These are phyloP conservation scores for Rhizopus arrhizus DNA, from an alignment of 371 early-diverging fungal genomes.

Conservation along the genomic window DNA sequence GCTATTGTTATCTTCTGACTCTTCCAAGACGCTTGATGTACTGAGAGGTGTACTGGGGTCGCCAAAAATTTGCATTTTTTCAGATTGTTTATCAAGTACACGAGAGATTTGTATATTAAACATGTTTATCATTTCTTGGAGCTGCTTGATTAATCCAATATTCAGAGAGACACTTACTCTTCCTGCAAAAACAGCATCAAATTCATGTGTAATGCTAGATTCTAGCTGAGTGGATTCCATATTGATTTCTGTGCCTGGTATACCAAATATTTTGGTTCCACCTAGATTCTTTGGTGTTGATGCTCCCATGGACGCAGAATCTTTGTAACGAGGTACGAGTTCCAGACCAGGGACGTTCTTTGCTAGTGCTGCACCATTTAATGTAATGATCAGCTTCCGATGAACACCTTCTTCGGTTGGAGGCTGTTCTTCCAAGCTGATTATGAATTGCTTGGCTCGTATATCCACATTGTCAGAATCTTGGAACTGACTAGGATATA, in stretches of 20 bases:
- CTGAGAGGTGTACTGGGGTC: slow-evolving; percentile 22
- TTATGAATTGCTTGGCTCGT: slow-evolving; percentile 34
- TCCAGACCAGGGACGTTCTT: slow-evolving; percentile 50
- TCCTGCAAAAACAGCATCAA: slow-evolving; percentile 66
- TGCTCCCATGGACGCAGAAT: slow-evolving; percentile 29
- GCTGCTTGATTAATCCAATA: slow-evolving; percentile 68
- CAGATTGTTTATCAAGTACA: slow-evolving; percentile 22
- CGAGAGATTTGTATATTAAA: slow-evolving; percentile 45
- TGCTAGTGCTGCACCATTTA: slow-evolving; percentile 42
- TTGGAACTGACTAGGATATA: slow-evolving; percentile 72
- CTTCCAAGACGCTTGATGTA: neutral
- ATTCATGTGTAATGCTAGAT: slow-evolving; percentile 48
- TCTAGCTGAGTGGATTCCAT: slow-evolving; percentile 52
- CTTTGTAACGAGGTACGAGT: slow-evolving; percentile 29
- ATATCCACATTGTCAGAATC: slow-evolving; percentile 73
- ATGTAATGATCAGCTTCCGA: slow-evolving; percentile 32
- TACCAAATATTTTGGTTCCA: slow-evolving; percentile 63
- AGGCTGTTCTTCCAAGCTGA: slow-evolving; percentile 26
- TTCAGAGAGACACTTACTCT: slow-evolving; percentile 77
- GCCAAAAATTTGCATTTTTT: neutral
- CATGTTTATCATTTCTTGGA: slow-evolving; percentile 61
- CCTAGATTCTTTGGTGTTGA: slow-evolving; percentile 30
- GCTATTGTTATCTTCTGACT: slow-evolving; percentile 3
- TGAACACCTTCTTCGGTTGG: slow-evolving; percentile 20
- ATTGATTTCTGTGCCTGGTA: slow-evolving; percentile 54